Evolutionary conservation across 768 basidiomycete genomes (phyloP), one percentile per base, ranked within the genome.

Genomic region (Candolleomyces efflorescens): DNA sequence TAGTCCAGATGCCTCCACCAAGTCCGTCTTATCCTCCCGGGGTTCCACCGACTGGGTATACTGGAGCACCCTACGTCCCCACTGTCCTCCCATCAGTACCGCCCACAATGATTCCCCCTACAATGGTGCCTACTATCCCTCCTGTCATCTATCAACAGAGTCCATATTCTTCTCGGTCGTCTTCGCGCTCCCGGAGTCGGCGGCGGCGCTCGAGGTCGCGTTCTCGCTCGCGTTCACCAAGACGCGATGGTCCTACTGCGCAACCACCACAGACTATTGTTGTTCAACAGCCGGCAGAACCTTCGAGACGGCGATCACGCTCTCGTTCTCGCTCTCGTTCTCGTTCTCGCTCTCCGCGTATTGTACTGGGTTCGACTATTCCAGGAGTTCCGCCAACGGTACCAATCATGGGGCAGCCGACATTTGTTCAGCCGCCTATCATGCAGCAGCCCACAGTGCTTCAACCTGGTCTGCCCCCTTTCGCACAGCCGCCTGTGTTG

Each of bases 301-400:
- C 64, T 53, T 59, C 45, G 18, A 17, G 41, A 17, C 17, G 41
- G 55, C 63, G 65, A 24, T 55, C 58, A 36, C 65, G 60, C 2
- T 63, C 61, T 26, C 64, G 65, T 41, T 68, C 66, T 53, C 62
- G 57, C 13, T 60, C 61, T 20, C 18, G 62, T 23, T 65, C 64
- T 37, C 59, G 63, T n/a, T 66, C 65, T 52, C 65, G 63, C 32
- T 67, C 71, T n/a, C n/a, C n/a, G 3, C 63, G 62, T 17, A 65
- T 63, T 55, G 59, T 64, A 4, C 53, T 59, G 6, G 61, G 52
- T 22, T 62, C 56, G 32, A 45, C 53, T 17, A 58, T 59, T 3
- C 54, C 58, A 46, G 59, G 50, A 44, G 52, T 61, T 18, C 59
- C 44, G 32, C 53, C 48, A 41, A 27, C 41, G 17, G 49, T 17